Evolutionary conservation across 352 stramenopile species (phyloP), one percentile per base, ranked within the genome.

Genomic region (Peronospora tabacina): DNA sequence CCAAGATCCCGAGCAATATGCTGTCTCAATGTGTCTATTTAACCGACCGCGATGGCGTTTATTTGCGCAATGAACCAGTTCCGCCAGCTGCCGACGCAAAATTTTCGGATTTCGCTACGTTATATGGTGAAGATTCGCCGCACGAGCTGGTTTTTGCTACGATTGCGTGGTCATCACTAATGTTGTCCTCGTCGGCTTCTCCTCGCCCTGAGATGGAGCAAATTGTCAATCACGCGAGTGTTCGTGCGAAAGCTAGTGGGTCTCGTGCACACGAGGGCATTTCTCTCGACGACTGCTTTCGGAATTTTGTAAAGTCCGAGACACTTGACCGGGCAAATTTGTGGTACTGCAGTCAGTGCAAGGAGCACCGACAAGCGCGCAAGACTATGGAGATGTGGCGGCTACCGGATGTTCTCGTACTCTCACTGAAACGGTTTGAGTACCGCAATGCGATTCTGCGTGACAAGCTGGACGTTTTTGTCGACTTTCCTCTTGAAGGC

Each of bases 401-500:
- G 30, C 51, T 87, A 19, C 85, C 85, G 6, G 74, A 91, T 29
- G 68, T 95, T 19, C 67, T 95, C 11, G 78, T 95, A 32, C 50
- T 95, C 15, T 87, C 80, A 30, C 75, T 95, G 46, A 95, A 95
- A 69, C 68, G 85, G 11, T 95, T 95, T 44, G 82, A 95, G 57
- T 92, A 94, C 39, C 77, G 79, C 30, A 91, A 88, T 41, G 72
- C 87, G 33, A 68, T 90, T 26, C 50, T 90, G 38, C 76, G 81
- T 11, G 77, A 94, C 50, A 94, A 94, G 57, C 61, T 95, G 36
- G 72, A 90, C 26, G 71, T 77, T 37, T 82, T 82, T 29, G 82
- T 96, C 22, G 81, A 94, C 48, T 96, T 96, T 49, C 87, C 87
- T 10, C 56, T 96, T 6, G 72, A 90, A 12, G 63, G 61, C 22